Evolutionary conservation across 73 alveolate genomes (phyloP).

Genomic region (Paramecium primaurelia): DNA sequence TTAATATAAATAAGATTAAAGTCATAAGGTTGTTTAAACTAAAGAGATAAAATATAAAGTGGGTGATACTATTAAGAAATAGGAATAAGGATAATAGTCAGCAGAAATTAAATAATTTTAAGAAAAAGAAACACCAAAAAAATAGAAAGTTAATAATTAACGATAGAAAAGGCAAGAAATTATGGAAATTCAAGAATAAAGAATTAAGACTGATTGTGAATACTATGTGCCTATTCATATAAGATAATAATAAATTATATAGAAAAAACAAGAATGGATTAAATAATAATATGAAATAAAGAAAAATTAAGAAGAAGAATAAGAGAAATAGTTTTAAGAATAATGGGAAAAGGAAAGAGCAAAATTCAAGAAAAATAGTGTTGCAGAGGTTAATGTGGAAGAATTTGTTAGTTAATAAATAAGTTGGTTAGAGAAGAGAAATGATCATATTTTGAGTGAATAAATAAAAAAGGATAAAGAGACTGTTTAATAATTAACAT

Average conservation of each 20-base stretch:
- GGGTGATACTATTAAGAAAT: constrained; percentile 12
- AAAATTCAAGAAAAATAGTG: background rate
- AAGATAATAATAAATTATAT: background rate
- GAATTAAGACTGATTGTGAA: constrained; percentile 33
- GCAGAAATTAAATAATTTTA: background rate
- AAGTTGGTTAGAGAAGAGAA: constrained; percentile 16
- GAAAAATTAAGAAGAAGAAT: background rate
- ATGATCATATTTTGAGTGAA: background rate
- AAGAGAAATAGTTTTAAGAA: background rate
- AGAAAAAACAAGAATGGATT: constrained; percentile 13
- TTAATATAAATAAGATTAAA: background rate
- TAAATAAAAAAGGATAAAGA: constrained; percentile 17
- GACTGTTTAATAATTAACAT: background rate
- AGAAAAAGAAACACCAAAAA: constrained; percentile 11
- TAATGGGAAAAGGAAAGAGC: background rate
- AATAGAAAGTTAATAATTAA: background rate
- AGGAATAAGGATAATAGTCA: background rate
- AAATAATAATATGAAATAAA: background rate
- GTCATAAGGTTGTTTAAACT: background rate
- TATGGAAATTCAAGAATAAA: background rate
- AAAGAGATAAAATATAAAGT: constrained; percentile 4
- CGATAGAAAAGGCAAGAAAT: background rate
- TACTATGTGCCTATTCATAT: background rate
- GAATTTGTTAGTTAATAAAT: background rate
- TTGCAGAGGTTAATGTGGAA: background rate